A percentile compares a stretch with the other conserved stretches of the same genome.
These are phyloP conservation scores for Suaeda aralocaspica DNA, from an alignment of 148 eudicot genomes.

Conservation along the genomic window DNA sequence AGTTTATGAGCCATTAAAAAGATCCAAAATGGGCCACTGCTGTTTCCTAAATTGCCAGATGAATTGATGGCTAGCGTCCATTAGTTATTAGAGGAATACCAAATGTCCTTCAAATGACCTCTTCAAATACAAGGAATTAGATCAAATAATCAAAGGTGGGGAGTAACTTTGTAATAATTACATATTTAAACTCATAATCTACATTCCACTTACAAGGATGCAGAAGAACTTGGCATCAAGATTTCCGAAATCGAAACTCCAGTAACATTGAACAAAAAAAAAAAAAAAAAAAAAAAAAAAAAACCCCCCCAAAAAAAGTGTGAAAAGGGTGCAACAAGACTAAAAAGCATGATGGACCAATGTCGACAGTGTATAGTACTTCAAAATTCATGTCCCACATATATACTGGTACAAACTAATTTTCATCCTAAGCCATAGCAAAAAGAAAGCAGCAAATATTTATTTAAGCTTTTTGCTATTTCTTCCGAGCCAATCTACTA, in stretches of 20 bases:
- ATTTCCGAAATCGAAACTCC: neutral
- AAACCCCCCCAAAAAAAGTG: too few relatives aligned
- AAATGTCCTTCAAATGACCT: neutral
- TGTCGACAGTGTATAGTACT: conserved; percentile 1
- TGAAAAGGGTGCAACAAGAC: neutral
- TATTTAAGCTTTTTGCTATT: neutral
- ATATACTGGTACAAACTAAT: neutral
- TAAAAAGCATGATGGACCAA: neutral
- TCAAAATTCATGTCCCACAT: conserved; percentile 1
- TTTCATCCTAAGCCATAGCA: neutral
- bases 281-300: neutral
- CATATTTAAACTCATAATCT: neutral
- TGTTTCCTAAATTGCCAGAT: neutral
- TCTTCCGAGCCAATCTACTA: neutral
- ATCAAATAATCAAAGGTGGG: neutral
- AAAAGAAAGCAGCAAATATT: neutral
- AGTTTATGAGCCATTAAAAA: too few relatives aligned
- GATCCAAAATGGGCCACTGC: neutral
- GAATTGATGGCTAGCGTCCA: neutral
- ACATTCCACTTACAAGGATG: neutral
- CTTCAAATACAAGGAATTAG: neutral
- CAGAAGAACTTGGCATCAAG: neutral
- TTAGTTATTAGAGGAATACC: too few relatives aligned
- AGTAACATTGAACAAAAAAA: neutral
- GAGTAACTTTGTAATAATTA: neutral